Percentiles rank a stretch among this genome's conserved stretches.
Conservation (phyloP, 768 basidiomycete species). For the Amanita molliuscula region DNA sequence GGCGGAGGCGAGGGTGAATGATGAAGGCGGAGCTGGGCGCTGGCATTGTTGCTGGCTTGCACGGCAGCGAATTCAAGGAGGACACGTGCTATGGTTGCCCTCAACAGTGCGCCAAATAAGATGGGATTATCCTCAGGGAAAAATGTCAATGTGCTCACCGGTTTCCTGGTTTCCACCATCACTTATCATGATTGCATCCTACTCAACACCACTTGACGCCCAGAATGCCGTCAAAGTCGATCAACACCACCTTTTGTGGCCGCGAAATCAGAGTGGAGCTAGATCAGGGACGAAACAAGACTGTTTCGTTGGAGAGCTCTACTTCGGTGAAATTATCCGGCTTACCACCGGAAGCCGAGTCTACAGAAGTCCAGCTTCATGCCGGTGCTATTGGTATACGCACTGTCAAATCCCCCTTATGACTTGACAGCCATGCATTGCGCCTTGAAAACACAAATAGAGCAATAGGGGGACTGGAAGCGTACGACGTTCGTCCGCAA, state of each 20-base stretch:
- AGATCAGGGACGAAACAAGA: constrained; percentile 22
- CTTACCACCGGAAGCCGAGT: not conserved
- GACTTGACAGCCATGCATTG: not conserved
- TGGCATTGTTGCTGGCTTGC: too few species aligned
- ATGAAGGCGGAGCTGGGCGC: constrained; percentile 13
- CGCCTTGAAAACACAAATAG: not conserved
- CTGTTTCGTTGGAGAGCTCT: not conserved
- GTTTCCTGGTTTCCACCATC: constrained; percentile 45
- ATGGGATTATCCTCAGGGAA: constrained; percentile 25
- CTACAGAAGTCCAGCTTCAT: not conserved
- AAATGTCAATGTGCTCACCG: constrained; percentile 28
- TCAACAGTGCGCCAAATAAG: constrained; percentile 28
- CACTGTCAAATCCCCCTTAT: not conserved
- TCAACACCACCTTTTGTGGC: constrained; percentile 27
- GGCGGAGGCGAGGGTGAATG: constrained; percentile 32
- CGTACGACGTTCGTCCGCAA: not conserved
- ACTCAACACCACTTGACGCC: constrained; percentile 21
- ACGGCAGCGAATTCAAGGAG: not conserved
- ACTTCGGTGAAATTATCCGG: not conserved
- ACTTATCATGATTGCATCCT: constrained; percentile 34
- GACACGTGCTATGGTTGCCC: not conserved
- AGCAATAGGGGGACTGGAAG: not conserved
- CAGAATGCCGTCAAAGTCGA: constrained; percentile 20
- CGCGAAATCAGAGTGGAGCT: constrained; percentile 36
- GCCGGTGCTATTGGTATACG: not conserved